Base-by-base conservation (phyloP, 495 filamentous ascomycete genomes). In the Penicillium lagena region DNA sequence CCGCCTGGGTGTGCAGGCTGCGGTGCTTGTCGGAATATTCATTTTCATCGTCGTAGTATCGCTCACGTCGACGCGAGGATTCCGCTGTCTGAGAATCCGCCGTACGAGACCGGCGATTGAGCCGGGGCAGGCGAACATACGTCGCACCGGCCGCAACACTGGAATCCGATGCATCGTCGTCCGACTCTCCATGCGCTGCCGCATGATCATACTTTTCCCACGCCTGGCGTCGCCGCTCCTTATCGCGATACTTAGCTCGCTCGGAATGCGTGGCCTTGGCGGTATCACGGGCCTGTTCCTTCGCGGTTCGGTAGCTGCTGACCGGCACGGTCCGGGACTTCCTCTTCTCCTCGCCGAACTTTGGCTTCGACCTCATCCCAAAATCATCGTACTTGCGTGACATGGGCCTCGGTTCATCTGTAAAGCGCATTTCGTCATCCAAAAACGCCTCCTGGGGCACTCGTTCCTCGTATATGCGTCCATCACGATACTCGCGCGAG, bases 211-310 rank as follows among this genome's bases (percentile, higher is more conserved):
- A 59, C 49, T 79, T 81, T 31, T 71, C 71, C 11, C 66, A 69
- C 7, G 56, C 49, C 29, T 76, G 71, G 42, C 62, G 69, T 46
- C 59, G 70, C 40, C 70, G 67, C 43, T 78, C 76, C 58, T 71
- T 79, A 49, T 73, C 78, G 50, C 64, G 68, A 37, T 49, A 59
- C 66, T 70, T 79, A 52, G 54, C 65, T 33, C 57, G 60, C 40
- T 62, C 63, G 35, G 60, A 51, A 46, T 64, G 57, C 27, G 53
- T 52, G 8, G 63, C 50, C 37, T 64, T 68, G 12, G 53, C 42
- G 29, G 38, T 59, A 11, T 66, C 61, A 34, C 66, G 67, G 39
- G 39, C 45, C n/a, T 34, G 36, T 14, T 70, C 64, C 48, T 62
- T 63, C 9, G 58, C 48, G 5, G 57, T 48, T 30, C 51, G 57